Base-by-base conservation (phyloP, 2,329 filamentous ascomycete genomes). In the Cyphellophora attinorum region DNA sequence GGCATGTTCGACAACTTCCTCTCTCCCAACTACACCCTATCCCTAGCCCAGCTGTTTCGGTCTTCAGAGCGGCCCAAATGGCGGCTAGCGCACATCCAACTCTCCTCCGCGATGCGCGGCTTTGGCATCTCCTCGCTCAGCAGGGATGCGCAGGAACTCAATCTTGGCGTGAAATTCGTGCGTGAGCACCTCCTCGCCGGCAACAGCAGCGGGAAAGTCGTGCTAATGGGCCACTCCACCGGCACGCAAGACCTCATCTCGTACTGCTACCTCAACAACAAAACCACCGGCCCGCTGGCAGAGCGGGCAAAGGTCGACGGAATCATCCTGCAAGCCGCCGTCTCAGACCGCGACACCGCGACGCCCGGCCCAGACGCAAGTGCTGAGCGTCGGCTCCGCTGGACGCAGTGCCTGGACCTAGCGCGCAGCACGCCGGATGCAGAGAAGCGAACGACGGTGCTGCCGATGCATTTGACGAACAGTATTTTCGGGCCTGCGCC, bases 321-420 rank as follows among this genome's bases (percentile, higher is more conserved):
- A 21, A 78, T 77, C 31, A 80, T 94, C 29, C 61, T 94, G 35
- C 86, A 93, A 55, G 85, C 80, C 0, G 78, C 83, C 0, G 78
- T 88, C 3, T 84, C 76, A 2, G 85, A 94, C 55, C 70, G 85
- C 18, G 80, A 93, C 53, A 72, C 69, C 0, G 51, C 81, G 8
- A 58, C 58, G 3, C 51, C 60, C 3, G 51, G 69, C 5, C 59
- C 74, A 32, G 54, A 48, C 13, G 31, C 31, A 16, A 38, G 45
- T 5, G 31, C 45, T 4, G 31, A 33, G 8, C 33, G 17, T 5
- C 30, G 27, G 19, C 16, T 14, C 11, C 31, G 33, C 11, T 46
- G 45, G 27, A 39, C 46, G n/a, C n/a, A 29, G 14, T 27, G 28
- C 13, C 34, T 44, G 28, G n/a, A 37, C 19, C 35, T 46, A 17